These are phyloP conservation scores for Fomitiporia mediterranea DNA, from an alignment of 1,284 basidiomycete species.

Conservation along the genomic window DNA sequence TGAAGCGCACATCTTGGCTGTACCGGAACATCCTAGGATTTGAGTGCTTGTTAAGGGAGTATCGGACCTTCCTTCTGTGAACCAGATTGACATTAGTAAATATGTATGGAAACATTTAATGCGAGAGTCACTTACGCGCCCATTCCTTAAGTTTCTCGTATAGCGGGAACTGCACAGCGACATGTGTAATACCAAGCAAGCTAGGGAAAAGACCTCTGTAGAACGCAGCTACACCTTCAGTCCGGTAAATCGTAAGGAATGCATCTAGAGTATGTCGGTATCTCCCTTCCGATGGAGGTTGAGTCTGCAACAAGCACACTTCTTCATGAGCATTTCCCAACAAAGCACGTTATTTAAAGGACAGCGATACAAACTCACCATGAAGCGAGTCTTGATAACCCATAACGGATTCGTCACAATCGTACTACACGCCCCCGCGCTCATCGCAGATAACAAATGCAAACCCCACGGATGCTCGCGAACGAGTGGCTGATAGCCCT, in stretches of 20 bases:
- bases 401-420: constrained; percentile 90
- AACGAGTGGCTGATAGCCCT: constrained; percentile 72
- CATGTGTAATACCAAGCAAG: constrained; percentile 85
- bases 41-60: constrained; percentile 59
- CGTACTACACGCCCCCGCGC: constrained; percentile 86
- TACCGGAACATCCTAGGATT: constrained; percentile 83
- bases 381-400: constrained; percentile 97
- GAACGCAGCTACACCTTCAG: constrained; percentile 81
- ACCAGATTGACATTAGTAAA: constrained; percentile 6
- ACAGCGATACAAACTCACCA: constrained; percentile 64
- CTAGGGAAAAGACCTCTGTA: constrained; percentile 90
- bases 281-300: constrained; percentile 64
- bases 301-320: constrained; percentile 48
- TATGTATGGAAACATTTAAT: no score
- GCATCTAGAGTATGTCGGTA: constrained; percentile 89
- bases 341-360: neutral
- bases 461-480: constrained; percentile 78
- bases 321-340: constrained; percentile 1
- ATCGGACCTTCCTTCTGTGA: constrained; percentile 48
- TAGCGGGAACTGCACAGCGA: constrained; percentile 94
- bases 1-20: constrained; percentile 92
- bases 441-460: constrained; percentile 91
- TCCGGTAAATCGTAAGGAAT: constrained; percentile 78
- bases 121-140: constrained; percentile 57
- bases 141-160: constrained; percentile 86